Conservation (phyloP, 1,284 basidiomycete species). For the Leccinum angustisporum region DNA sequence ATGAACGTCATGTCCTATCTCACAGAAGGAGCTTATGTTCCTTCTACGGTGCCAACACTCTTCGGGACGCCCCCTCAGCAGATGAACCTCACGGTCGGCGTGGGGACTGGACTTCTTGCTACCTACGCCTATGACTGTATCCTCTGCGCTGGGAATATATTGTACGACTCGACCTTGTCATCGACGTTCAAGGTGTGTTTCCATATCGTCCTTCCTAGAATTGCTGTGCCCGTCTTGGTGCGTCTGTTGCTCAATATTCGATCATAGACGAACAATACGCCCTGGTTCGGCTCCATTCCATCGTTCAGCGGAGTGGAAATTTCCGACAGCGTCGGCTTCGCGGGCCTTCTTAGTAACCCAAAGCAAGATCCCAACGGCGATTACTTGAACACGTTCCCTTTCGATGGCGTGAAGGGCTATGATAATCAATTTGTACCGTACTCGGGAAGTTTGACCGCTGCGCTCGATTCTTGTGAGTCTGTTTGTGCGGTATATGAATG, state of each 20-base stretch:
- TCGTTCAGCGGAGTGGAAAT: conserved; percentile 19
- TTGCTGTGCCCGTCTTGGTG: not conserved
- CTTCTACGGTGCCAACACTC: conserved; percentile 20
- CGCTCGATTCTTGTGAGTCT: conserved; percentile 26
- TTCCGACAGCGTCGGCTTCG: conserved; percentile 26
- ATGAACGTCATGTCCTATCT: conserved; percentile 25
- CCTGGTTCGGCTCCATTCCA: conserved; percentile 18
- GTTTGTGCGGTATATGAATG: not conserved
- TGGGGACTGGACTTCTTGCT: conserved; percentile 13
- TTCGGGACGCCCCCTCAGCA: conserved; percentile 30
- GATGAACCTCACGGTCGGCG: conserved; percentile 26
- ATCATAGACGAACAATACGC: conserved; percentile 18
- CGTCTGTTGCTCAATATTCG: not conserved
- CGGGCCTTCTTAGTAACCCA: conserved; percentile 18
- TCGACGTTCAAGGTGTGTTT: conserved; percentile 29
- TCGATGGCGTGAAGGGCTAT: conserved; percentile 35
- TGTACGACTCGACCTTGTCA: conserved; percentile 27
- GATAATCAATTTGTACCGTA: conserved; percentile 29
- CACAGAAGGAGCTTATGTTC: conserved; percentile 9
- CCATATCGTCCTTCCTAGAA: not conserved
- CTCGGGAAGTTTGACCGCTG: conserved; percentile 16
- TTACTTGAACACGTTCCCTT: conserved; percentile 23
- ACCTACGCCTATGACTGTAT: conserved; percentile 28
- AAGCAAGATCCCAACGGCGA: conserved; percentile 13
- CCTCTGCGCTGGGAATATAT: conserved; percentile 25